Conservation (phyloP, 225 moss, liverwort and hornwort species). For the Thuidium tamariscinum region DNA sequence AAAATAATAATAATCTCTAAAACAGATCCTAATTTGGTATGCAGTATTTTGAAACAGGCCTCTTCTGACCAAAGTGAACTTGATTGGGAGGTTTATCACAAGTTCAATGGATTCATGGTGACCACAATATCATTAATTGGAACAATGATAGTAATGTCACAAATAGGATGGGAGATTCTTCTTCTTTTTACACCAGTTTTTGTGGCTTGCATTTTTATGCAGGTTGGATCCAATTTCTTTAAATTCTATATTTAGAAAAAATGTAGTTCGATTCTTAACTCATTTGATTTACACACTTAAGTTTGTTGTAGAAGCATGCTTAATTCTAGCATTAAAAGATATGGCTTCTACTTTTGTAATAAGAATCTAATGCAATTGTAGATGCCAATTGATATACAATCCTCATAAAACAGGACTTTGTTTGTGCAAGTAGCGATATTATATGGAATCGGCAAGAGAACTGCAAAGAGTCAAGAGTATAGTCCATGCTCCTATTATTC, state of each 20-base stretch:
- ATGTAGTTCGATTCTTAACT: neutral
- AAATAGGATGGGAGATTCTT: slow-evolving; percentile 53
- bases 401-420: slow-evolving; percentile 17
- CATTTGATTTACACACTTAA: neutral
- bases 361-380: neutral
- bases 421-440: slow-evolving; percentile 52
- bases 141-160: slow-evolving; percentile 54
- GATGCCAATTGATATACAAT: neutral
- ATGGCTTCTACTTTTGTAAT: neutral
- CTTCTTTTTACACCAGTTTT: slow-evolving; percentile 40
- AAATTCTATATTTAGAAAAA: neutral
- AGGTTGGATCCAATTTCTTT: slow-evolving; percentile 25
- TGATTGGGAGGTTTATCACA: slow-evolving; percentile 52
- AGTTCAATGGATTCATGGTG: slow-evolving; percentile 46
- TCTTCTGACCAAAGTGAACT: slow-evolving; percentile 50
- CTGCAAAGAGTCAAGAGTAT: slow-evolving; percentile 46
- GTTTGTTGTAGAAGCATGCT: neutral
- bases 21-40: neutral
- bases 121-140: slow-evolving; percentile 38
- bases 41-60: neutral
- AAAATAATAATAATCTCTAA: rapidly evolving
- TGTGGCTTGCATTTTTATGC: slow-evolving; percentile 44
- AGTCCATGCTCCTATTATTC: slow-evolving; percentile 47
- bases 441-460: slow-evolving; percentile 59
- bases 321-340: neutral